phyloP scores from a whole-genome alignment of 1,139 yeast genomes.

The Blastobotrys aristatus region DNA sequence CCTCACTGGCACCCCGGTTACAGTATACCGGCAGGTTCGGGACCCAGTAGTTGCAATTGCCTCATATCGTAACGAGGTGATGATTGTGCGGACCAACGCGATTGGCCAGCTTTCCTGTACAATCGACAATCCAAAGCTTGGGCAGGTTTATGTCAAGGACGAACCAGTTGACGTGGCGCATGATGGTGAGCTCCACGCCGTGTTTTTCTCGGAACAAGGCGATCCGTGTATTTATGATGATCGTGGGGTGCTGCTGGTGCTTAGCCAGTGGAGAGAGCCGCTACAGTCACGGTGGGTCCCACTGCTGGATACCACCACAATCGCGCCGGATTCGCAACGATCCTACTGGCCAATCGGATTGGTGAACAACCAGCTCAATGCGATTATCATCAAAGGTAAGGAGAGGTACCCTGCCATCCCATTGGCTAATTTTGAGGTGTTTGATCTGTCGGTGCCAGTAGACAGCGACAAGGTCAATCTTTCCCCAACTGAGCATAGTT shows the following conservation, averaged over 20 bases:
- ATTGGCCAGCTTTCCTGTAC: constrained; percentile 23
- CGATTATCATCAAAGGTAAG: constrained; percentile 66
- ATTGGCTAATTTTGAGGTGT: constrained; percentile 74
- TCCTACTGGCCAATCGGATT: constrained; percentile 81
- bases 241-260: constrained; percentile 63
- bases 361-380: constrained; percentile 59
- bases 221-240: constrained; percentile 86
- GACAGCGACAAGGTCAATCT: constrained; percentile 16
- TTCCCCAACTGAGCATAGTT: constrained; percentile 15
- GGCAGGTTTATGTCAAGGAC: constrained; percentile 37
- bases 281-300: constrained; percentile 87
- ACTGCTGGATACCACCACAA: constrained; percentile 59
- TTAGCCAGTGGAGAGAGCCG: constrained; percentile 70
- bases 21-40: constrained; percentile 44
- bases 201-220: constrained; percentile 75
- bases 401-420: constrained; percentile 56
- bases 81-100: constrained; percentile 37
- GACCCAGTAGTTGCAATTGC: constrained; percentile 53
- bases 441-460: constrained; percentile 62
- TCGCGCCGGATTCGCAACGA: constrained; percentile 36
- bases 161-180: constrained; percentile 34
- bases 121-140: constrained; percentile 35
- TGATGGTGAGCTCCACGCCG: constrained; percentile 41
- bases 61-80: constrained; percentile 43
- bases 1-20: constrained; percentile 50